Evolutionary conservation across 495 filamentous ascomycete species (phyloP), one percentile per base, ranked within the genome.

Genomic region (Friedmanniomyces simplex): DNA sequence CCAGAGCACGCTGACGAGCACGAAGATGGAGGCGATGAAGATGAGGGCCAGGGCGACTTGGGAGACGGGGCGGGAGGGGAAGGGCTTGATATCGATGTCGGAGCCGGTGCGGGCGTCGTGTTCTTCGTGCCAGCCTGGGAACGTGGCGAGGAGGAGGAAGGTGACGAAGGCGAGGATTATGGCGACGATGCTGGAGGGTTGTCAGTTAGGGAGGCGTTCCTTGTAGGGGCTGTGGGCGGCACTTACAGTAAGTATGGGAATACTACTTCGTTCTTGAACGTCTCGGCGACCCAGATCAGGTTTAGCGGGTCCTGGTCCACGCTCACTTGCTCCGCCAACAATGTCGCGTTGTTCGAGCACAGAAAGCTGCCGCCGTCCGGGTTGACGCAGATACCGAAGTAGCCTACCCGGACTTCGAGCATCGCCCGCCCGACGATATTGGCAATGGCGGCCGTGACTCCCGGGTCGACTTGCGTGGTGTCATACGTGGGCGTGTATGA

Each of bases 381-480:
- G 71, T 82, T 87, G 63, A 89, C 77, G 71, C 86, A 90, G 66
- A 90, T 84, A 46, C 87, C 86, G 60, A 86, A 86, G 68, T 80
- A 86, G 57, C 84, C 84, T 4, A 89, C 86, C 52, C 86, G 77
- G 13, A 83, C 83, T 63, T 85, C 81, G 14, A 89, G 68, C 32
- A 76, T 72, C 18, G 86, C 84, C 50, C 69, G 66, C 60, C 84
- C 84, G 49, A 87, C 85, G 49, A 89, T 84, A 70, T 86, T 86
- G 62, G 78, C 75, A 61, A 88, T 86, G n/a, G 83, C 83, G 14
- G 77, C 76, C 55, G 85, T 82, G 54, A 91, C 86, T 37, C 84
- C 86, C 54, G 89, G 91, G 67, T 93, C 80, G 53, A 91, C 88
- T 73, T 96, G 91, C 21, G 88, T 76, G 21, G 83, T 81, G 67